Conservation (phyloP, 208 protist species). For the Trypanosoma melophagium region DNA sequence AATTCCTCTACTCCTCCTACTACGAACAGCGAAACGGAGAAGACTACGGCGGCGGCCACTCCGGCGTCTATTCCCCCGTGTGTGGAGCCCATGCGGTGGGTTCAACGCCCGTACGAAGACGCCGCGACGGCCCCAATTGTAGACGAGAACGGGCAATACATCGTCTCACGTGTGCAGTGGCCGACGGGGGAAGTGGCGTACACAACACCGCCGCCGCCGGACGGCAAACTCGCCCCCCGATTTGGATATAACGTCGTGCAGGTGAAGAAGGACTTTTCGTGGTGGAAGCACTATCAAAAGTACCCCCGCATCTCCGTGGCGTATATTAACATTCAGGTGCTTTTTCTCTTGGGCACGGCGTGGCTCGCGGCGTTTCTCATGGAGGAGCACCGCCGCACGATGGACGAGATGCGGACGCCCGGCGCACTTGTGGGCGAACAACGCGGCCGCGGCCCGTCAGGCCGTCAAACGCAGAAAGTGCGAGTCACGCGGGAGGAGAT, state of each 20-base stretch:
- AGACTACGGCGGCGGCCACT: neutral
- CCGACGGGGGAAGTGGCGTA: slow-evolving; percentile 84
- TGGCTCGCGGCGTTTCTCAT: slow-evolving; percentile 80
- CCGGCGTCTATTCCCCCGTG: slow-evolving; percentile 27
- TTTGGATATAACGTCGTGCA: slow-evolving; percentile 89
- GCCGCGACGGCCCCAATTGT: slow-evolving; percentile 50
- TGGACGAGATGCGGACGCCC: slow-evolving; percentile 77
- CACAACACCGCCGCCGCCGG: slow-evolving; percentile 60
- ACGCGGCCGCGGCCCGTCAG: slow-evolving; percentile 63
- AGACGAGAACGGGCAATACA: slow-evolving; percentile 80
- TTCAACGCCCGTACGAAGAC: slow-evolving; percentile 50
- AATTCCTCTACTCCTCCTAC: neutral
- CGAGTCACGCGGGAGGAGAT: slow-evolving; percentile 67
- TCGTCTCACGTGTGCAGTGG: slow-evolving; percentile 83
- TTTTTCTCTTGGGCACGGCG: slow-evolving; percentile 73
- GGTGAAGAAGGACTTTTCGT: slow-evolving; percentile 85
- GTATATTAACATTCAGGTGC: slow-evolving; percentile 83
- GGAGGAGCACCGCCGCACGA: slow-evolving; percentile 60
- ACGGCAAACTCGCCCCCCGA: slow-evolving; percentile 70
- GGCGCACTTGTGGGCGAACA: slow-evolving; percentile 86
- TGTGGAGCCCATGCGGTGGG: slow-evolving; percentile 67
- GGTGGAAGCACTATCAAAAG: slow-evolving; percentile 88
- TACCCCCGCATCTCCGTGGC: slow-evolving; percentile 77
- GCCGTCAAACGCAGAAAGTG: slow-evolving; percentile 66
- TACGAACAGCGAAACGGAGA: neutral